Evolutionary conservation across 306 rosid genomes (phyloP).

Genomic region (Geum urbanum): DNA sequence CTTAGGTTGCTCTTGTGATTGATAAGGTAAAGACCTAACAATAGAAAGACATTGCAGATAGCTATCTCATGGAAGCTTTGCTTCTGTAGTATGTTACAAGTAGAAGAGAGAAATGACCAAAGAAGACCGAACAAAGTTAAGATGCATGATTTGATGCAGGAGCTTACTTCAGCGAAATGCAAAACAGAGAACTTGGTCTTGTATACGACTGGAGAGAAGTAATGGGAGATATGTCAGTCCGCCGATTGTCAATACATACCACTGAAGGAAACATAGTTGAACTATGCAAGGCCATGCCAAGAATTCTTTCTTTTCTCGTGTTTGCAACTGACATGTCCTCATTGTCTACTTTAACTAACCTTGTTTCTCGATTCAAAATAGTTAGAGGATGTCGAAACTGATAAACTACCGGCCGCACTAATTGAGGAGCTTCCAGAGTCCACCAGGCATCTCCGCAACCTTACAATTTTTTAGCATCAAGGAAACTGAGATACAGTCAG

Average conservation of each 20-base stretch:
- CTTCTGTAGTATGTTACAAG: too few species aligned
- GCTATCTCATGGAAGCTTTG: too few species aligned
- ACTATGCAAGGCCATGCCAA: background rate
- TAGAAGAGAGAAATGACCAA: too few species aligned
- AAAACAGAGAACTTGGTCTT: background rate
- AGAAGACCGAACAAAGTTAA: too few species aligned
- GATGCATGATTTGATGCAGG: too few species aligned
- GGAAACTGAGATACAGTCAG: background rate
- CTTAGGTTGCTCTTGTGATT: too few species aligned
- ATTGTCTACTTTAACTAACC: too few species aligned
- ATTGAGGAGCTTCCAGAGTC: background rate
- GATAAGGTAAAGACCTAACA: too few species aligned
- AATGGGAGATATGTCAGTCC: background rate
- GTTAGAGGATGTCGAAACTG: background rate
- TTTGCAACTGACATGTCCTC: background rate
- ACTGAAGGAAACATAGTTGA: background rate
- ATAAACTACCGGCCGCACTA: background rate
- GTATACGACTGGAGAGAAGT: background rate
- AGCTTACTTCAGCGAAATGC: background rate
- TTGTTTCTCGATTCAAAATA: too few species aligned
- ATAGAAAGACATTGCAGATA: too few species aligned
- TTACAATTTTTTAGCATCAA: background rate
- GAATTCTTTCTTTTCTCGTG: background rate
- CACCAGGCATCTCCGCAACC: background rate
- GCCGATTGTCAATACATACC: background rate